Evolutionary conservation across 2,329 filamentous ascomycete genomes (phyloP).

Genomic region (Neonectria hederae): DNA sequence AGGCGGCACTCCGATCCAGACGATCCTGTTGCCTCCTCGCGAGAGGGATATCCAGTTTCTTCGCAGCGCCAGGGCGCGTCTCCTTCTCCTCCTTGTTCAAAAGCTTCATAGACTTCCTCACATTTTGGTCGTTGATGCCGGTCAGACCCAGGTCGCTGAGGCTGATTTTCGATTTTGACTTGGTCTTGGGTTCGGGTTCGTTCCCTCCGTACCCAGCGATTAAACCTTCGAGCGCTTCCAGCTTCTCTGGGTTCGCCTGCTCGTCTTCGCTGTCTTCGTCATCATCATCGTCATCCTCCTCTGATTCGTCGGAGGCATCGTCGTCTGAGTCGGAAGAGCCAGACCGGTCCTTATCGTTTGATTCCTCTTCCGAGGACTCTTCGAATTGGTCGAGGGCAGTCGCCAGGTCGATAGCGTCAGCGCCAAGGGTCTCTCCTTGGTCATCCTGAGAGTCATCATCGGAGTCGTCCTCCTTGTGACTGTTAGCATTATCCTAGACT

Average conservation of each 20-base stretch:
- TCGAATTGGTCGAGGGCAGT: constrained; percentile 65
- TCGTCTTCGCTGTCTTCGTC: constrained; percentile 59
- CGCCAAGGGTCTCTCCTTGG: constrained; percentile 67
- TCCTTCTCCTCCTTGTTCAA: constrained; percentile 71
- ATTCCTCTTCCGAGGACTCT: constrained; percentile 59
- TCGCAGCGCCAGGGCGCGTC: constrained; percentile 54
- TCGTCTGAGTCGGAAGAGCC: constrained; percentile 57
- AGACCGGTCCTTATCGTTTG: constrained; percentile 55
- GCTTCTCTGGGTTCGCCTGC: constrained; percentile 61
- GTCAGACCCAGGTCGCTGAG: constrained; percentile 78
- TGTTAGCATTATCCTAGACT: constrained; percentile 15
- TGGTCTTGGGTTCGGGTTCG: constrained; percentile 55
- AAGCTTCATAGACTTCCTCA: constrained; percentile 83
- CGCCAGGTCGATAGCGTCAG: constrained; percentile 68
- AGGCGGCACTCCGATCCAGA: constrained; percentile 82
- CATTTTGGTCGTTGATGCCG: constrained; percentile 75
- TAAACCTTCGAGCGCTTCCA: constrained; percentile 73
- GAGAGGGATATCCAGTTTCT: constrained; percentile 84
- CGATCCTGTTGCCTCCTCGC: constrained; percentile 87
- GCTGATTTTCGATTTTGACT: constrained; percentile 72
- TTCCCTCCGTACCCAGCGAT: constrained; percentile 75
- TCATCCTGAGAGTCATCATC: constrained; percentile 64
- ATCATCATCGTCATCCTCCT: constrained; percentile 59
- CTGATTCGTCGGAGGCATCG: constrained; percentile 51
- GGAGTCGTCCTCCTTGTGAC: constrained; percentile 62